Evolutionary conservation across 306 rosid genomes (phyloP).

Genomic region (Quercus ilex): DNA sequence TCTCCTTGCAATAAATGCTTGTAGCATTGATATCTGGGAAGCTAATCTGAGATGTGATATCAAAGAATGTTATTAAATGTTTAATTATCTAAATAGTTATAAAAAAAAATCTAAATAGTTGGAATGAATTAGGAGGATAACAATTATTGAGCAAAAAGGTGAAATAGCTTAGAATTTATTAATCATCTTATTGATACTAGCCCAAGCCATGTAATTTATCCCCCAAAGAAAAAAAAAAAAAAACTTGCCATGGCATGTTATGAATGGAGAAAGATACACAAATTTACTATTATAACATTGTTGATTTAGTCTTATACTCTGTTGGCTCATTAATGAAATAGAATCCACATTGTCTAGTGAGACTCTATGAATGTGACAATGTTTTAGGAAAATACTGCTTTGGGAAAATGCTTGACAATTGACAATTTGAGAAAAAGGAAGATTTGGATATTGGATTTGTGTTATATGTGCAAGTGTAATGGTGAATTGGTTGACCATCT

Average conservation of each 20-base stretch:
- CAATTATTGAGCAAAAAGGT: neutral
- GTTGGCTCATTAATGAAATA: conserved; percentile 9
- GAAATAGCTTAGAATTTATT: neutral
- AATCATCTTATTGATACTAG: too few species aligned
- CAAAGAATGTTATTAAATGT: conserved; percentile 2
- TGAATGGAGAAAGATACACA: neutral
- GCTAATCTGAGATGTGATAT: conserved; percentile 15
- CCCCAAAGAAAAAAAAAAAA: too few species aligned
- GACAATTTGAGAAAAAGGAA: too few species aligned
- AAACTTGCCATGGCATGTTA: too few species aligned
- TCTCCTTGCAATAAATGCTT: conserved; percentile 14
- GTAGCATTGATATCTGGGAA: neutral
- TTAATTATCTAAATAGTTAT: neutral
- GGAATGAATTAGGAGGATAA: conserved; percentile 15
- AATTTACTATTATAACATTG: neutral
- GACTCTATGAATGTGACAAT: conserved; percentile 1
- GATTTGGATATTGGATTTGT: too few species aligned
- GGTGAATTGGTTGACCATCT: too few species aligned
- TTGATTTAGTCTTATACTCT: neutral
- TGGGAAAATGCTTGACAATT: too few species aligned
- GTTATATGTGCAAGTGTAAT: too few species aligned
- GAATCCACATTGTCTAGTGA: conserved; percentile 3
- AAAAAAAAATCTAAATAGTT: neutral
- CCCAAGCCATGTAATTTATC: too few species aligned
- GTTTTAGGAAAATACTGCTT: too few species aligned